Conservation (phyloP, 1,284 basidiomycete species). For the Moesziomyces globuligerus region DNA sequence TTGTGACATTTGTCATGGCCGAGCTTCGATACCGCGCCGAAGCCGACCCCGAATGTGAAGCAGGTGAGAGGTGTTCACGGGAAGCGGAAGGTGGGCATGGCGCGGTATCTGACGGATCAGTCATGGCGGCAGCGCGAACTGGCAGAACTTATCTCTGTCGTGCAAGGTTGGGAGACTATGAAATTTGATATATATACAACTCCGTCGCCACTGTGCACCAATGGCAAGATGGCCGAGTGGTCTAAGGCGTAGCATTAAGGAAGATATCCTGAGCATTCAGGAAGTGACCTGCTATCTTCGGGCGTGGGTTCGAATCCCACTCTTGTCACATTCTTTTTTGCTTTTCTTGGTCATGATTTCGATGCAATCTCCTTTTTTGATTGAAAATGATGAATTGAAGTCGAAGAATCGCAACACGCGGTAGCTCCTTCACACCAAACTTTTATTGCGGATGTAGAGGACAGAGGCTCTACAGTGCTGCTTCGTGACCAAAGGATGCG, state of each 20-base stretch:
- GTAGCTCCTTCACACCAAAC: no score
- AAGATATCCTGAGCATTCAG: conserved; percentile 31
- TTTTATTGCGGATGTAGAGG: no score
- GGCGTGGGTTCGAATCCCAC: conserved; percentile 68
- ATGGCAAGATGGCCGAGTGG: conserved; percentile 67
- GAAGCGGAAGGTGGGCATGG: background rate
- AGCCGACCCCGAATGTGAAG: background rate
- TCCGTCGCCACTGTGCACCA: background rate
- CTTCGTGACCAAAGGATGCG: no score
- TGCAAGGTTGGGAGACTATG: no score
- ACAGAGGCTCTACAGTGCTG: no score
- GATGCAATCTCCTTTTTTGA: background rate
- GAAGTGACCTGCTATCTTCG: conserved; percentile 57
- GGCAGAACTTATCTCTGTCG: background rate
- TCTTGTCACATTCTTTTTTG: conserved; percentile 58
- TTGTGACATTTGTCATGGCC: background rate
- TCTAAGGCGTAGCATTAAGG: conserved; percentile 66
- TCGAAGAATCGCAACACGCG: background rate
- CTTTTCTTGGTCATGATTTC: background rate
- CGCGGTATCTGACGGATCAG: background rate
- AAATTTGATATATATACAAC: conserved; percentile 10
- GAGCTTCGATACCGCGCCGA: background rate
- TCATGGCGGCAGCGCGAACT: no score
- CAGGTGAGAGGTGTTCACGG: background rate
- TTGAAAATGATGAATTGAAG: no score